Percentiles rank a stretch among this genome's conserved stretches.
These are phyloP conservation scores for Hirsutella minnesotensis DNA, from an alignment of 2,329 filamentous ascomycete genomes.

Conservation along the genomic window DNA sequence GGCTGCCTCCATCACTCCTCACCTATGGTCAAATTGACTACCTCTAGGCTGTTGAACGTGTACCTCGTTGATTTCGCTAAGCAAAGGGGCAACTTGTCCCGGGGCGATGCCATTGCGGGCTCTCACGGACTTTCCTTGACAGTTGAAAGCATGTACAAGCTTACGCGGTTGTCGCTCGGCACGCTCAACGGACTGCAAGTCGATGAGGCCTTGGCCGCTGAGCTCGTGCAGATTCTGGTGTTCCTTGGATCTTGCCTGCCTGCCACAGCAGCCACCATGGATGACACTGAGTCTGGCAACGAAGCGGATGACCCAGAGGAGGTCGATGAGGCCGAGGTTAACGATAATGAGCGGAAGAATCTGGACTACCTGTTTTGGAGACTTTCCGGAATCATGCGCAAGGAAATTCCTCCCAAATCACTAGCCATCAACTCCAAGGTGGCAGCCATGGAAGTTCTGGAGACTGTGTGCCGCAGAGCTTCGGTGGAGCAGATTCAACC, in stretches of 20 bases:
- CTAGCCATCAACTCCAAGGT: slow-evolving; percentile 61
- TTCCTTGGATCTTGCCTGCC: slow-evolving; percentile 58
- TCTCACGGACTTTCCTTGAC: slow-evolving; percentile 60
- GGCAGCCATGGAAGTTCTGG: slow-evolving; percentile 62
- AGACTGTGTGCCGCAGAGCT: slow-evolving; percentile 54
- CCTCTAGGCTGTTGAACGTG: slow-evolving; percentile 61
- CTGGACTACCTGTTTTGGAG: slow-evolving; percentile 70
- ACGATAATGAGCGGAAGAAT: slow-evolving; percentile 25
- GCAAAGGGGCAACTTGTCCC: slow-evolving; percentile 34
- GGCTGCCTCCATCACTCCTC: slow-evolving; percentile 62
- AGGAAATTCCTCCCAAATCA: slow-evolving; percentile 54
- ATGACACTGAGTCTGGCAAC: slow-evolving; percentile 24
- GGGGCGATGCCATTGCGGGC: slow-evolving; percentile 50
- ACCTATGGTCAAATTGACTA: slow-evolving; percentile 62
- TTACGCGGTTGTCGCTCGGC: slow-evolving; percentile 36
- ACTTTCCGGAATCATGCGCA: slow-evolving; percentile 66
- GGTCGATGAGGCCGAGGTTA: slow-evolving; percentile 31
- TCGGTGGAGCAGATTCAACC: slow-evolving; percentile 43
- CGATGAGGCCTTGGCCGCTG: slow-evolving; percentile 63
- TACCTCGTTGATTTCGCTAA: slow-evolving; percentile 72
- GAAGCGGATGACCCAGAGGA: slow-evolving; percentile 33
- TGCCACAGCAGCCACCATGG: slow-evolving; percentile 21
- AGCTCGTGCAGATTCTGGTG: slow-evolving; percentile 69
- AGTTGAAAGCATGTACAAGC: slow-evolving; percentile 49
- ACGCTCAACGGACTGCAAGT: slow-evolving; percentile 51